phyloP scores from a whole-genome alignment of 257 asterid species.

The Parsonsia alboflavescens region DNA sequence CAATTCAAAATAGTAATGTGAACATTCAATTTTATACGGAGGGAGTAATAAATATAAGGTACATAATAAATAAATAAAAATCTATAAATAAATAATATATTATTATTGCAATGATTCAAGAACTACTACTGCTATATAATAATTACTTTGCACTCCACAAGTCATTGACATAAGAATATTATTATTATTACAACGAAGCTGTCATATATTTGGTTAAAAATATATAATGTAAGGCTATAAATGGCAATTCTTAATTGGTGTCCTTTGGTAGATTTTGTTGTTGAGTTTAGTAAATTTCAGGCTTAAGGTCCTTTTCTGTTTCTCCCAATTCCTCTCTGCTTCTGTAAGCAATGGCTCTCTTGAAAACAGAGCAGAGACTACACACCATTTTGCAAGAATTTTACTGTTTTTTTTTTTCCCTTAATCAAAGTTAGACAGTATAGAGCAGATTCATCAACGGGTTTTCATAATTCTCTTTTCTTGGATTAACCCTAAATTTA shows the following conservation, averaged over 20 bases:
- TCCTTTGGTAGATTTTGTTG: not conserved
- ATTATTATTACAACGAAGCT: not conserved
- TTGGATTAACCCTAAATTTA: too few species aligned
- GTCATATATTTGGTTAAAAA: not conserved
- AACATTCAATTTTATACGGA: too few species aligned
- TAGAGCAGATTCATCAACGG: too few species aligned
- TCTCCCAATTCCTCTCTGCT: not conserved
- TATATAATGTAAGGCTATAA: not conserved
- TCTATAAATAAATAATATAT: too few species aligned
- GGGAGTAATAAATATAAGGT: too few species aligned
- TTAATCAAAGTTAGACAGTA: too few species aligned
- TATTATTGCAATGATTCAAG: not conserved
- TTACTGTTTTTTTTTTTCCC: not conserved
- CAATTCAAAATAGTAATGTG: too few species aligned
- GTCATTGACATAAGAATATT: not conserved
- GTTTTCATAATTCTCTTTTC: too few species aligned
- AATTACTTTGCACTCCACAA: not conserved
- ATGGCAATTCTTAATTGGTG: not conserved
- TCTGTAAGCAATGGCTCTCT: constrained; percentile 1
- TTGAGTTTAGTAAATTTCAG: constrained; percentile 4
- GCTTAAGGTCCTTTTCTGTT: constrained; percentile 5
- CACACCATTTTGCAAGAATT: not conserved
- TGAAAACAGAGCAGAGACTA: not conserved
- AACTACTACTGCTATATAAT: not conserved
- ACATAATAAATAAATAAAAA: not conserved